Conservation (phyloP, 2,329 filamentous ascomycete species). For the Gyromitra esculenta region DNA sequence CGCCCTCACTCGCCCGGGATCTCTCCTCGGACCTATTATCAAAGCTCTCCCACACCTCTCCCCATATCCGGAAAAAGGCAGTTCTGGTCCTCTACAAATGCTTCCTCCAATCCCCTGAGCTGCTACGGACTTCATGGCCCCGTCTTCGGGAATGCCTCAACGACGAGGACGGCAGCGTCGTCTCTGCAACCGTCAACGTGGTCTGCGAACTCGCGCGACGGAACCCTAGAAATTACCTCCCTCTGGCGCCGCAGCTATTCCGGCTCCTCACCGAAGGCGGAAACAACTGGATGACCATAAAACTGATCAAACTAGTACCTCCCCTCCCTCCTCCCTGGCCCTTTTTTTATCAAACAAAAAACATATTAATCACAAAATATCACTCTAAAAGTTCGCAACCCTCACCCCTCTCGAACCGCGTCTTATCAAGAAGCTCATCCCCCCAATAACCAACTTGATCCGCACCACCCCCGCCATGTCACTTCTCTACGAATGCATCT, state of each 20-base stretch:
- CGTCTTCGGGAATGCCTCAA: slow-evolving; percentile 95
- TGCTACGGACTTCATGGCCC: slow-evolving; percentile 89
- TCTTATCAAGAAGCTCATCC: slow-evolving; percentile 87
- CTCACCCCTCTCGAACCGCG: slow-evolving; percentile 91
- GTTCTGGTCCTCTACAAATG: slow-evolving; percentile 93
- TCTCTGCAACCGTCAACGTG: slow-evolving; percentile 94
- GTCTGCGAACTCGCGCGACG: slow-evolving; percentile 96
- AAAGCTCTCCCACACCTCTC: slow-evolving; percentile 83
- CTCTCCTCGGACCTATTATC: slow-evolving; percentile 86
- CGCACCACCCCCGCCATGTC: slow-evolving; percentile 97
- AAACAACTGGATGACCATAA: slow-evolving; percentile 99
- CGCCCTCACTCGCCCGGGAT: slow-evolving; percentile 88
- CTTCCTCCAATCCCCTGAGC: slow-evolving; percentile 95
- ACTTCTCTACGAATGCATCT: slow-evolving; percentile 97
- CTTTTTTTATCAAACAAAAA: background rate
- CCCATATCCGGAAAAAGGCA: slow-evolving; percentile 91
- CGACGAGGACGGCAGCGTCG: slow-evolving; percentile 92
- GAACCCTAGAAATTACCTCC: slow-evolving; percentile 90
- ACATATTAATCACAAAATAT: slow-evolving; percentile 23
- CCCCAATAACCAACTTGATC: slow-evolving; percentile 90
- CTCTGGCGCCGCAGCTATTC: slow-evolving; percentile 88
- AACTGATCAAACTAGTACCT: slow-evolving; percentile 91
- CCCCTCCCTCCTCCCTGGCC: background rate
- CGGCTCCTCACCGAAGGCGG: slow-evolving; percentile 89
- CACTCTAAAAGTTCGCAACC: slow-evolving; percentile 78